phyloP scores from a whole-genome alignment of 2,329 filamentous ascomycete species.

The Nothopassalora personata region DNA sequence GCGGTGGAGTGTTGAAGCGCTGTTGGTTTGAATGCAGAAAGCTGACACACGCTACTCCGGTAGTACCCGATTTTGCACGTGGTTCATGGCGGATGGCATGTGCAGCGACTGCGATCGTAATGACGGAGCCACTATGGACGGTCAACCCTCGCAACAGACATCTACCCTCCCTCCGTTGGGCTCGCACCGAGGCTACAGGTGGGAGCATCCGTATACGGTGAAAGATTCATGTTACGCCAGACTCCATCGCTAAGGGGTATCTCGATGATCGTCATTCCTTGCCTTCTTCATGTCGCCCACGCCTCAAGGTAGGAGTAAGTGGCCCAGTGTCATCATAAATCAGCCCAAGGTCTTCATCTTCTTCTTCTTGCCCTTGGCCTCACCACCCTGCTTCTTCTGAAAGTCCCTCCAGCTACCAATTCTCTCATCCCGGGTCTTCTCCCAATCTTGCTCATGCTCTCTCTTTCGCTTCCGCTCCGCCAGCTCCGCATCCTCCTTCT shows the following conservation, averaged over 20 bases:
- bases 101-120: no score
- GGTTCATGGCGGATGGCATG: no score
- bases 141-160: no score
- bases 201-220: no score
- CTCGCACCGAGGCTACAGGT: no score
- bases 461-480: conserved; percentile 59
- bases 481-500: conserved; percentile 76
- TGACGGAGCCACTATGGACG: no score
- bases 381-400: conserved; percentile 54
- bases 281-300: no score
- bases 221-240: not conserved
- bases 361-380: conserved; percentile 46
- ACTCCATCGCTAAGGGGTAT: not conserved
- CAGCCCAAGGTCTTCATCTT: conserved; percentile 51
- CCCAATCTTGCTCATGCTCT: conserved; percentile 93
- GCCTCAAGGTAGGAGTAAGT: not conserved
- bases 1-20: no score
- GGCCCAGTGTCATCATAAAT: conserved; percentile 7
- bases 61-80: no score
- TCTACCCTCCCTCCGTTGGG: no score
- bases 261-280: not conserved
- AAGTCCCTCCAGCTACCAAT: conserved; percentile 95
- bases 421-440: conserved; percentile 80
- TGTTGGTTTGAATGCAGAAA: no score
- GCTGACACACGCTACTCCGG: no score